These are phyloP conservation scores for Ceratocystis colombiana DNA, from an alignment of 2,329 filamentous ascomycete genomes.

Conservation along the genomic window DNA sequence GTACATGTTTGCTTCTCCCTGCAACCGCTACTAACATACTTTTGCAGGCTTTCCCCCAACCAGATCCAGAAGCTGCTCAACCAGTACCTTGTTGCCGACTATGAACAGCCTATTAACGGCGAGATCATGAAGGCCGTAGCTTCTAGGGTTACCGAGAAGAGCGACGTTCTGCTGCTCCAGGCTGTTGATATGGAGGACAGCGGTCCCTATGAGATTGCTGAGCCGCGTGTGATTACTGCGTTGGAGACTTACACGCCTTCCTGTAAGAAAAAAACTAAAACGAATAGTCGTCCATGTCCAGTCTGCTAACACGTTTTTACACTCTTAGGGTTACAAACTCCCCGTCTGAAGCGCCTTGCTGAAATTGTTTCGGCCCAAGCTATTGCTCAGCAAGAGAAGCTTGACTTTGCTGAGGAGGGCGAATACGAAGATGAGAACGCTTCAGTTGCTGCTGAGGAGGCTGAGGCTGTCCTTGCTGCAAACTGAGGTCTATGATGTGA, in stretches of 20 bases:
- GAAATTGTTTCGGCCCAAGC: slow-evolving; percentile 97
- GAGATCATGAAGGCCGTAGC: slow-evolving; percentile 99
- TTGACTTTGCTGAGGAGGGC: slow-evolving; percentile 45
- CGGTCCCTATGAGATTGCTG: slow-evolving; percentile 95
- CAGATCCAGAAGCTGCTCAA: slow-evolving; percentile 98
- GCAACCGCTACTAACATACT: slow-evolving; percentile 17
- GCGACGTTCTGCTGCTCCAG: slow-evolving; percentile 82
- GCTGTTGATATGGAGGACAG: slow-evolving; percentile 99
- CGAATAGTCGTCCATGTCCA: slow-evolving; percentile 16
- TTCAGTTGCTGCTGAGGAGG: slow-evolving; percentile 24
- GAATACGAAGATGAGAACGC: slow-evolving; percentile 42
- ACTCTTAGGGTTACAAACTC: slow-evolving; percentile 77
- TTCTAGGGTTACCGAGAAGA: slow-evolving; percentile 94
- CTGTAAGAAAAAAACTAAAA: slow-evolving; percentile 49
- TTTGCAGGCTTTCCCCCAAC: slow-evolving; percentile 76
- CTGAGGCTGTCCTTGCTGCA: slow-evolving; percentile 24
- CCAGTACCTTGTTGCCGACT: slow-evolving; percentile 96
- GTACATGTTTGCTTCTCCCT: not conserved
- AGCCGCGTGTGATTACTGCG: slow-evolving; percentile 89
- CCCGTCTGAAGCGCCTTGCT: slow-evolving; percentile 85
- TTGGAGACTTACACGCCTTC: slow-evolving; percentile 97
- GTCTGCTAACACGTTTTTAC: slow-evolving; percentile 28
- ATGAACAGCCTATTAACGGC: slow-evolving; percentile 97
- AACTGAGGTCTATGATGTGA: slow-evolving; percentile 14
- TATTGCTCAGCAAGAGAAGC: slow-evolving; percentile 85